Percentiles rank a stretch among this genome's conserved stretches.
These are phyloP conservation scores for Microdochium paspali DNA, from an alignment of 2,329 filamentous ascomycete genomes.

Conservation along the genomic window DNA sequence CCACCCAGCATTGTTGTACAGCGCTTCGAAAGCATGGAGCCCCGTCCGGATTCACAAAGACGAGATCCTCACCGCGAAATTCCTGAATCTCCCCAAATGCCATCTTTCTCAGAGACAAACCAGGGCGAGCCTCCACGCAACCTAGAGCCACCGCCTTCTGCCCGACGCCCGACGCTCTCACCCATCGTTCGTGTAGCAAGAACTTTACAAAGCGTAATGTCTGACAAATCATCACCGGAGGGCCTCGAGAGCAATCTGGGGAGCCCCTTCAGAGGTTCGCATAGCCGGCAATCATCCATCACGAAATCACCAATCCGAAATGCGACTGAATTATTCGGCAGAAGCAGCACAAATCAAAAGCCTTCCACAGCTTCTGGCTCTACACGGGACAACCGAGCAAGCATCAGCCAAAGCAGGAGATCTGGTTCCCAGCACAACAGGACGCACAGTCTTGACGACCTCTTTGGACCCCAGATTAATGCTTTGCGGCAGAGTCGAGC, in stretches of 20 bases:
- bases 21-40: neutral
- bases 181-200: constrained; percentile 49
- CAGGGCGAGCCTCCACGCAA: neutral
- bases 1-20: neutral
- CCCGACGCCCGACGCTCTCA: constrained; percentile 35
- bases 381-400: neutral
- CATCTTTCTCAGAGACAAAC: neutral
- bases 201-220: constrained; percentile 47
- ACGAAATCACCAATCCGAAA: constrained; percentile 13
- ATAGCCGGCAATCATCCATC: constrained; percentile 12
- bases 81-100: constrained; percentile 2
- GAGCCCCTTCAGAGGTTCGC: constrained; percentile 40
- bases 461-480: constrained; percentile 8
- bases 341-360: constrained; percentile 9
- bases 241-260: constrained; percentile 39
- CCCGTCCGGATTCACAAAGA: neutral
- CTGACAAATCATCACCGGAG: constrained; percentile 47
- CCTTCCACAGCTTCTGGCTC: constrained; percentile 5
- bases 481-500: constrained; percentile 2
- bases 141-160: neutral
- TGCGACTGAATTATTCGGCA: neutral
- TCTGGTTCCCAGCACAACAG: constrained; percentile 1
- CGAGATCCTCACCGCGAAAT: constrained; percentile 13
- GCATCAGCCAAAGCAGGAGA: neutral
- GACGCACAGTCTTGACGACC: constrained; percentile 7